phyloP scores from a whole-genome alignment of 345 rosid species.

The Corchorus olitorius region DNA sequence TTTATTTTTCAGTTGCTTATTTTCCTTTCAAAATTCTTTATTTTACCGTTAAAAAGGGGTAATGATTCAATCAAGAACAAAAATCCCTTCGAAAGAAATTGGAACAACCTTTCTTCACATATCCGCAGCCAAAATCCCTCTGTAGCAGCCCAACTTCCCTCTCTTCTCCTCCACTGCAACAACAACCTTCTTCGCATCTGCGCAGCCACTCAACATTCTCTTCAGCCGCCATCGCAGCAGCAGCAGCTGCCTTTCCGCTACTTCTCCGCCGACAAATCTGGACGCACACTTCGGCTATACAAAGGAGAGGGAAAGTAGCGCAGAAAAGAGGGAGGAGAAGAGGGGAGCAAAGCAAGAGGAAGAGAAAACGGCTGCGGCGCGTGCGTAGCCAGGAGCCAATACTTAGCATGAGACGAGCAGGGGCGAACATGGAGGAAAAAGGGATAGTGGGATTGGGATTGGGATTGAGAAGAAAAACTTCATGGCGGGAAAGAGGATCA shows the following conservation, averaged over 20 bases:
- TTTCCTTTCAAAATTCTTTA: too few species aligned
- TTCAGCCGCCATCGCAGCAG: constrained; percentile 10
- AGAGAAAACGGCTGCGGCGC: constrained; percentile 47
- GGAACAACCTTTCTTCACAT: too few species aligned
- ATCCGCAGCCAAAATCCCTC: constrained; percentile 69
- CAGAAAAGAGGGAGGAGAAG: constrained; percentile 56
- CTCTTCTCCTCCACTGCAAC: constrained; percentile 31
- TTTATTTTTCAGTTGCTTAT: too few species aligned
- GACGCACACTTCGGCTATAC: constrained; percentile 47
- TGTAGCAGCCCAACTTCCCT: constrained; percentile 48
- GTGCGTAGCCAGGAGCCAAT: constrained; percentile 41
- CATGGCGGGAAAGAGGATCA: constrained; percentile 3
- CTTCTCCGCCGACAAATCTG: constrained; percentile 34
- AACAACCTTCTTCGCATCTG: constrained; percentile 57
- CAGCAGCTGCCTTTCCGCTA: constrained; percentile 17
- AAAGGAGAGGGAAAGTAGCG: constrained; percentile 52
- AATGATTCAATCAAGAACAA: too few species aligned
- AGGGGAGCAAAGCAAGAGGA: constrained; percentile 60
- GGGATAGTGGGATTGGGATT: neutral
- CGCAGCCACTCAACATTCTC: constrained; percentile 43
- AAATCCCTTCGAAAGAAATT: too few species aligned
- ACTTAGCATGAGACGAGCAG: constrained; percentile 45
- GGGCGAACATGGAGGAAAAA: constrained; percentile 21
- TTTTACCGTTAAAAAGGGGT: too few species aligned
- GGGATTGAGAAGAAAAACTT: constrained; percentile 5